Percentiles rank a stretch among this genome's conserved stretches.
phyloP scores from a whole-genome alignment of 2,329 filamentous ascomycete genomes.

The Claviceps africana region DNA sequence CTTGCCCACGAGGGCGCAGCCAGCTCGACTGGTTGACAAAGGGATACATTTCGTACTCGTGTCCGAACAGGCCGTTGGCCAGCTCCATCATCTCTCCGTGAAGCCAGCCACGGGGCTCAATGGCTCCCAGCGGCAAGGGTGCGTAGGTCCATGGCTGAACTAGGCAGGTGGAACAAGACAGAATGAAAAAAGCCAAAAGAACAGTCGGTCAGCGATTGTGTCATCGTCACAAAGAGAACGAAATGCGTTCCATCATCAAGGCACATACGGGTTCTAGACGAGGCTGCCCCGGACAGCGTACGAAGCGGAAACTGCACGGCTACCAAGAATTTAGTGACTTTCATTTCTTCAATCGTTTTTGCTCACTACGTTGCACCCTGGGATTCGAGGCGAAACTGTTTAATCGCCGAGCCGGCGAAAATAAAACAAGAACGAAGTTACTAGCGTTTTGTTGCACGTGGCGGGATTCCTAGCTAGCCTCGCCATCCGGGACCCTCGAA shows the following conservation, averaged over 20 bases:
- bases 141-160: conserved; percentile 11
- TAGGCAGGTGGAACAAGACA: background rate
- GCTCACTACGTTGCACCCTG: background rate
- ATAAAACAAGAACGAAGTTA: too few species aligned
- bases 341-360: background rate
- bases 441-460: too few species aligned
- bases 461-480: too few species aligned
- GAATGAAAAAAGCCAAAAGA: background rate
- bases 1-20: conserved; percentile 18
- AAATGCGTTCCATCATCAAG: background rate
- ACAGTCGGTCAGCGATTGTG: background rate
- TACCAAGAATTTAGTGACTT: background rate
- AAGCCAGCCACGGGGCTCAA: conserved; percentile 38
- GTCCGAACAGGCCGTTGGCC: conserved; percentile 37
- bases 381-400: background rate
- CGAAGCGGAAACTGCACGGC: conserved; percentile 3
- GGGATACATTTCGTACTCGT: conserved; percentile 38
- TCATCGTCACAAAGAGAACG: background rate
- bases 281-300: background rate
- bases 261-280: conserved; percentile 2
- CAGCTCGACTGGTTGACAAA: conserved; percentile 37
- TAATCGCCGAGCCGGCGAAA: background rate
- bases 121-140: conserved; percentile 30
- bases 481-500: too few species aligned
- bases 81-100: conserved; percentile 32